These are phyloP conservation scores for Teratosphaeria gauchensis DNA, from an alignment of 2,329 filamentous ascomycete genomes.

Conservation along the genomic window DNA sequence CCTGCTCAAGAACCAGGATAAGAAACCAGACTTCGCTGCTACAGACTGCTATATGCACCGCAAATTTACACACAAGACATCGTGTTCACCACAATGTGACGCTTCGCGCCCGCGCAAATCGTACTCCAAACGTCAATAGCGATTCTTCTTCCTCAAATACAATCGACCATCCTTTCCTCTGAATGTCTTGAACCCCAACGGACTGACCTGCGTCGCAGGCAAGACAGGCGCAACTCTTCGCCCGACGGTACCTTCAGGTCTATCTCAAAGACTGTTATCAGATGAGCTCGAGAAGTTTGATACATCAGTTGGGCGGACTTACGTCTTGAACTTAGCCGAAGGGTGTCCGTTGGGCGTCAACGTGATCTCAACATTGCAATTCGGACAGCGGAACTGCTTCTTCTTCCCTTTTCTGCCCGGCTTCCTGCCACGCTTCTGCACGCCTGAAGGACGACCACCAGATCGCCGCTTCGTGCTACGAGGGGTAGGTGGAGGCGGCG, in stretches of 20 bases:
- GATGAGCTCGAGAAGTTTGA: not conserved
- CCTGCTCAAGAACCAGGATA: too few relatives aligned
- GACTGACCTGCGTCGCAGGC: not conserved
- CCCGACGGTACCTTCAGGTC: not conserved
- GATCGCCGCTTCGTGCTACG: not conserved
- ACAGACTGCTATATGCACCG: too few relatives aligned
- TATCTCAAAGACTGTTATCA: not conserved
- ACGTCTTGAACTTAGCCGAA: not conserved
- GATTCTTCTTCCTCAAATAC: constrained; percentile 35
- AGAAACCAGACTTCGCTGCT: too few relatives aligned
- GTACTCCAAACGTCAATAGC: constrained; percentile 33
- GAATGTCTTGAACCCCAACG: not conserved
- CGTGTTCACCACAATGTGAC: too few relatives aligned
- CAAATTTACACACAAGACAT: too few relatives aligned
- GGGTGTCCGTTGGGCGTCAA: constrained; percentile 1
- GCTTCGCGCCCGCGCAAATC: too few relatives aligned
- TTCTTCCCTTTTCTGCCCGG: not conserved
- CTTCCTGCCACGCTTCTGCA: not conserved
- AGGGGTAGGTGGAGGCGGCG: not conserved
- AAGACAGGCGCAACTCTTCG: not conserved
- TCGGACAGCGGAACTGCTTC: constrained; percentile 2
- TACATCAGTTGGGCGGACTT: not conserved
- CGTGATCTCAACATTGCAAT: not conserved
- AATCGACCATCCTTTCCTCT: not conserved
- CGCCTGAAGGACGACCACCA: not conserved